Percentiles rank a stretch among this genome's conserved stretches.
phyloP scores from a whole-genome alignment of 345 rosid species.

The Crucihimalaya himalaica region DNA sequence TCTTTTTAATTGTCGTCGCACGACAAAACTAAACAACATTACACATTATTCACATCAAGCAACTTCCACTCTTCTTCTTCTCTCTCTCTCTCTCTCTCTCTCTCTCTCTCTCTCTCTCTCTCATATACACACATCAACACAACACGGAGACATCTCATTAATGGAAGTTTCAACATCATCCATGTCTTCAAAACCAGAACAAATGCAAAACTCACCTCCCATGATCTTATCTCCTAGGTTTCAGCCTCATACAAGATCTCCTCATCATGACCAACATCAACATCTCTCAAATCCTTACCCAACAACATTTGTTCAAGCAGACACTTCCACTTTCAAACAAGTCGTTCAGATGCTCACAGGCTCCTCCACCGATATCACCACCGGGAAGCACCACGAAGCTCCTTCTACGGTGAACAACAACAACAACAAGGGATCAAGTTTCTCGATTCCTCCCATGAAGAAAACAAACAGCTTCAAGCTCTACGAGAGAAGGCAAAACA shows the following conservation, averaged over 20 bases:
- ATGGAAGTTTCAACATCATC: slow-evolving; percentile 61
- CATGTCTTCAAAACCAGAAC: slow-evolving; percentile 43
- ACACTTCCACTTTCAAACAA: slow-evolving; percentile 81
- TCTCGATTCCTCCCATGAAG: slow-evolving; percentile 72
- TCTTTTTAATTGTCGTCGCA: slow-evolving; percentile 42
- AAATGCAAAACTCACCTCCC: slow-evolving; percentile 57
- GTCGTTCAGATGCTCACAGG: slow-evolving; percentile 96
- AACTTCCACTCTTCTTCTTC: slow-evolving; percentile 42
- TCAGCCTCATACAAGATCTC: slow-evolving; percentile 43
- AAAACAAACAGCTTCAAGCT: slow-evolving; percentile 65
- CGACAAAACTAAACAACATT: slow-evolving; percentile 40
- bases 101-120: slow-evolving; percentile 14
- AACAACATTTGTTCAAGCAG: slow-evolving; percentile 89
- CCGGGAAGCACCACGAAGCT: slow-evolving; percentile 65
- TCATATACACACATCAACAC: slow-evolving; percentile 17
- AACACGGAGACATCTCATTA: slow-evolving; percentile 23
- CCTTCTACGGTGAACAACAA: slow-evolving; percentile 32
- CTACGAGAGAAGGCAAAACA: slow-evolving; percentile 86
- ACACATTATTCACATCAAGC: slow-evolving; percentile 42
- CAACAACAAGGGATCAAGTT: slow-evolving; percentile 30
- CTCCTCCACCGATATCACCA: slow-evolving; percentile 47
- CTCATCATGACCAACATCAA: slow-evolving; percentile 65
- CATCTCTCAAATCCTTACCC: slow-evolving; percentile 79
- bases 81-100: slow-evolving; percentile 7
- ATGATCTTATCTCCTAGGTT: slow-evolving; percentile 51